These are phyloP conservation scores for Sergeia podlipaevii DNA, from an alignment of 208 protist species.

Conservation along the genomic window DNA sequence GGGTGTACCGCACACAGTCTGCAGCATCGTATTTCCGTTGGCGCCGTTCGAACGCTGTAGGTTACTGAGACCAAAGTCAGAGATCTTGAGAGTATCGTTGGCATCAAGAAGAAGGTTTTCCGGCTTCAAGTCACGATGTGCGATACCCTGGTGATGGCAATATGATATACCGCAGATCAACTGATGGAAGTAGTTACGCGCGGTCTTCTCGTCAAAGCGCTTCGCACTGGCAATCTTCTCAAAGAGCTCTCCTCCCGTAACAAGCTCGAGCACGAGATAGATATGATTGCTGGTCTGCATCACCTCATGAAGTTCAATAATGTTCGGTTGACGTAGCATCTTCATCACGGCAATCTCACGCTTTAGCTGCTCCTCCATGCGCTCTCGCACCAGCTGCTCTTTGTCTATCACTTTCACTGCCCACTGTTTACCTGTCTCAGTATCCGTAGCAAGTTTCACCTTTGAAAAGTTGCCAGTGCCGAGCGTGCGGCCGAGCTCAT, in stretches of 20 bases:
- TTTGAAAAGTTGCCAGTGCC: conserved; percentile 89
- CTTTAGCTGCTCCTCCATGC: conserved; percentile 90
- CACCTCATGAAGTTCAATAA: conserved; percentile 85
- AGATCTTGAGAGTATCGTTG: conserved; percentile 82
- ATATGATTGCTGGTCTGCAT: conserved; percentile 88
- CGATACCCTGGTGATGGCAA: conserved; percentile 87
- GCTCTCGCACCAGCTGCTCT: conserved; percentile 73
- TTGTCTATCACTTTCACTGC: conserved; percentile 91
- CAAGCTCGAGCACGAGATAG: conserved; percentile 90
- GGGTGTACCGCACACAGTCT: conserved; percentile 89
- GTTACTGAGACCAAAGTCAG: conserved; percentile 90
- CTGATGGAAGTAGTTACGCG: conserved; percentile 94
- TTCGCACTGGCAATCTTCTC: conserved; percentile 80
- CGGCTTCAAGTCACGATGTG: conserved; percentile 89
- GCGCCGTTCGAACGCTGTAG: conserved; percentile 43
- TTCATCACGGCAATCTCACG: conserved; percentile 90
- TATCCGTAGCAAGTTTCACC: conserved; percentile 71
- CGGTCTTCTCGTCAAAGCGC: conserved; percentile 79
- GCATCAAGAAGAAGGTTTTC: conserved; percentile 88
- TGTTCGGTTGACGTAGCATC: conserved; percentile 80
- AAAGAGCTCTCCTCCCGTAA: conserved; percentile 93
- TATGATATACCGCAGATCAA: conserved; percentile 91
- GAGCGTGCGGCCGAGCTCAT: conserved; percentile 85
- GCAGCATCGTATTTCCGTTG: conserved; percentile 58
- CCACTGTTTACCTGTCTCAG: conserved; percentile 69